A percentile compares a stretch with the other conserved stretches of the same genome.
Evolutionary conservation across 345 rosid genomes (phyloP).

Genomic region (Brassica rapa): DNA sequence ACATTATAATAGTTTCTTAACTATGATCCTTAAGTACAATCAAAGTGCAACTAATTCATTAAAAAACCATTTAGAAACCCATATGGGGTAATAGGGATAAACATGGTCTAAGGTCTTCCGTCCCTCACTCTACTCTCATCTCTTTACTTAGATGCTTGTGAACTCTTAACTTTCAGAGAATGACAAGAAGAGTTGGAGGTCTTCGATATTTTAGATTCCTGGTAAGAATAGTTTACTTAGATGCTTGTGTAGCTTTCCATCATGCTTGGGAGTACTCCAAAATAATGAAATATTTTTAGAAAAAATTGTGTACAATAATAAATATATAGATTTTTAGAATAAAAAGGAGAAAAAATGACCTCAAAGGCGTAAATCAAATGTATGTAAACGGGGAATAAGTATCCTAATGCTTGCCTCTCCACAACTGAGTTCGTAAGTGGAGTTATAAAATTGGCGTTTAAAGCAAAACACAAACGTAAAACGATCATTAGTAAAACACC

Average conservation of each 20-base stretch:
- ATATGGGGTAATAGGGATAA: no score
- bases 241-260: not conserved
- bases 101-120: not conserved
- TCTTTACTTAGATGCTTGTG: not conserved
- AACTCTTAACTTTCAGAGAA: not conserved
- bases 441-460: conserved; percentile 33
- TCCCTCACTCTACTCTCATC: not conserved
- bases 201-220: not conserved
- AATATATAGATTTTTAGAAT: no score
- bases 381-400: conserved; percentile 29
- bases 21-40: no score
- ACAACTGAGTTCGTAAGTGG: conserved; percentile 24
- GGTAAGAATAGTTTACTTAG: not conserved
- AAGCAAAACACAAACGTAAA: conserved; percentile 21
- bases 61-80: no score
- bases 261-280: not conserved
- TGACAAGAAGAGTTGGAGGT: not conserved
- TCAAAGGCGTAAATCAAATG: not conserved
- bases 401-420: conserved; percentile 34
- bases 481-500: conserved; percentile 15
- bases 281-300: not conserved
- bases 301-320: not conserved
- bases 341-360: not conserved
- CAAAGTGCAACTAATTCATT: no score
- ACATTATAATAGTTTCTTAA: no score